phyloP scores from a whole-genome alignment of 768 basidiomycete species.

The Epithele typhae region DNA sequence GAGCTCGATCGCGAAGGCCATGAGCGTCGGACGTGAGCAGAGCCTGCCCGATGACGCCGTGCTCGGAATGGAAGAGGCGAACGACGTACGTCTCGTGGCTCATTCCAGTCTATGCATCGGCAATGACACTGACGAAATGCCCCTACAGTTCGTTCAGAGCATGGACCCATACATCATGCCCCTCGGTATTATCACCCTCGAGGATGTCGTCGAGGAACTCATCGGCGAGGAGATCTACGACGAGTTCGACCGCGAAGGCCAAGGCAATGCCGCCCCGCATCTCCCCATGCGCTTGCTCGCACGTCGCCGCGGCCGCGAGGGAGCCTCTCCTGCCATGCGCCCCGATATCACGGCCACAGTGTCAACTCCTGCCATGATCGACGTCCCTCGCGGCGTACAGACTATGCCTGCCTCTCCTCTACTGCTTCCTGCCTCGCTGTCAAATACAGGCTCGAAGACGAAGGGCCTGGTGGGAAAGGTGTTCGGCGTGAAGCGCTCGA shows the following conservation, averaged over 20 bases:
- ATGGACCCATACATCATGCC: conserved; percentile 77
- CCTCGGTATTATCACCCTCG: conserved; percentile 83
- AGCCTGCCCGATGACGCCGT: conserved; percentile 82
- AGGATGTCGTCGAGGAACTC: conserved; percentile 86
- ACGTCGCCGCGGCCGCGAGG: conserved; percentile 5
- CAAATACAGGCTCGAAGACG: neutral
- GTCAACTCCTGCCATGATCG: neutral
- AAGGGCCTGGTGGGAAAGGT: conserved; percentile 11
- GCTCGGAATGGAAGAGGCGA: conserved; percentile 59
- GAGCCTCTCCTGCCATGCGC: no score
- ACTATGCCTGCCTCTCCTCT: conserved; percentile 6
- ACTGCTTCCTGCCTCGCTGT: neutral
- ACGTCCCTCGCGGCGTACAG: conserved; percentile 1
- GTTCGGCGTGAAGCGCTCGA: conserved; percentile 8
- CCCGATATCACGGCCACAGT: conserved; percentile 1
- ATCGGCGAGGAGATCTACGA: conserved; percentile 89
- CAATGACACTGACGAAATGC: neutral
- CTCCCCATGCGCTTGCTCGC: conserved; percentile 13
- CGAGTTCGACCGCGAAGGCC: conserved; percentile 75
- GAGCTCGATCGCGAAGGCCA: conserved; percentile 19
- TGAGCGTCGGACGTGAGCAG: conserved; percentile 48
- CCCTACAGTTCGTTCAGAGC: conserved; percentile 59
- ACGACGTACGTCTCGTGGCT: conserved; percentile 43
- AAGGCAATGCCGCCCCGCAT: conserved; percentile 15
- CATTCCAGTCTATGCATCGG: neutral